Conservation (phyloP, 495 filamentous ascomycete species). For the Aspergillus heteromorphus region DNA sequence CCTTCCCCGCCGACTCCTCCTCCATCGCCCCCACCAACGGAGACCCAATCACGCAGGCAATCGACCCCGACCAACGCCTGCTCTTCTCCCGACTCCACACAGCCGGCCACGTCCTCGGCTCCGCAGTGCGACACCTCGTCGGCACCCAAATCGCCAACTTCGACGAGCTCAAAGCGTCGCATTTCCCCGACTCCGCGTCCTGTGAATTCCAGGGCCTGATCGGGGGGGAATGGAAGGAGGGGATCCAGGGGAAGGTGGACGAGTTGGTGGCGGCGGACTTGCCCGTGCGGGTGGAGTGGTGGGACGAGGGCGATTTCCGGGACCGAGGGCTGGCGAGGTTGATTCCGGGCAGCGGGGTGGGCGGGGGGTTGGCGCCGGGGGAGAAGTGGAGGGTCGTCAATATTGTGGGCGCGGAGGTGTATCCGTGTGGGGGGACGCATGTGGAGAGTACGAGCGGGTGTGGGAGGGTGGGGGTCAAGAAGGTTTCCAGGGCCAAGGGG, state of each 20-base stretch:
- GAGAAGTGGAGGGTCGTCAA: conserved; percentile 50
- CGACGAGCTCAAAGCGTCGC: conserved; percentile 57
- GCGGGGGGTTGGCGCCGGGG: conserved; percentile 29
- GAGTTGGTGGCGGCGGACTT: conserved; percentile 44
- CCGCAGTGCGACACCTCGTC: conserved; percentile 49
- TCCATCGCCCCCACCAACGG: conserved; percentile 33
- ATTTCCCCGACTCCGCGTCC: conserved; percentile 54
- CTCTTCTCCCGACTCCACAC: conserved; percentile 60
- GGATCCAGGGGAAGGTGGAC: conserved; percentile 50
- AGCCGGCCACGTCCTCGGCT: conserved; percentile 58
- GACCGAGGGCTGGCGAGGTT: conserved; percentile 34
- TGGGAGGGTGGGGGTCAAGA: conserved; percentile 53
- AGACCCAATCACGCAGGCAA: conserved; percentile 40
- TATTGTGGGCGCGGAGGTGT: conserved; percentile 53
- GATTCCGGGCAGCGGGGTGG: conserved; percentile 43
- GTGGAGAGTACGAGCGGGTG: conserved; percentile 47
- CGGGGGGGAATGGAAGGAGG: conserved; percentile 51
- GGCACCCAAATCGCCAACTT: conserved; percentile 44
- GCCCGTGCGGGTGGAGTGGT: conserved; percentile 56
- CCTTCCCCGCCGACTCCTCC: conserved; percentile 27
- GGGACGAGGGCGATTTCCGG: conserved; percentile 49
- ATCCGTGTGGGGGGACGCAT: conserved; percentile 65
- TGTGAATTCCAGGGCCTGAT: conserved; percentile 58
- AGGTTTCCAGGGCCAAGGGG: conserved; percentile 54
- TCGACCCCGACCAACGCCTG: conserved; percentile 48